Evolutionary conservation across 2,329 filamentous ascomycete species (phyloP), one percentile per base, ranked within the genome.

Genomic region (Pseudohalonectria lignicola): DNA sequence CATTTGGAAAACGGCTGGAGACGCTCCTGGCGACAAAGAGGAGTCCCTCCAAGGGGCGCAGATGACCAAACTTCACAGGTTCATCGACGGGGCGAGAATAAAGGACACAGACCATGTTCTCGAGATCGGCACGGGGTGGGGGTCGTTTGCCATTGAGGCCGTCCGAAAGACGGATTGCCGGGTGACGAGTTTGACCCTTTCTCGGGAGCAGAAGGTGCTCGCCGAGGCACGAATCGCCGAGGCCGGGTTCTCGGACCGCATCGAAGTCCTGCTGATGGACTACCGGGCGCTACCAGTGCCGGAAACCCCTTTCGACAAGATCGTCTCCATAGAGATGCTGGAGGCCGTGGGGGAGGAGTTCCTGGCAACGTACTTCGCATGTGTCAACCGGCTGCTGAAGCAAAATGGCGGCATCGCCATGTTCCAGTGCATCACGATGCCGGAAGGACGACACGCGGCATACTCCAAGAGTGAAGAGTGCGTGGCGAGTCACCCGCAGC

Each of bases 361-460:
- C 47, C 56, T 86, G 23, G 63, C 67, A 16, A 79, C 71, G 2
- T 86, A 85, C 51, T 86, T 86, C 51, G 59, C 63, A 15, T 74
- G 71, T 45, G 65, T 86, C 36, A 63, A 84, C 47, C 62, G 63
- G 40, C 54, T 84, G 23, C 55, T 86, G 31, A 84, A 86, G 55
- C 67, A 65, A 34, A 66, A 79, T 13, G 76, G 75, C 3, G 76
- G 79, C 1, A 71, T 84, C 31, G 79, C 75, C 6, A 73, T 81
- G 34, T 83, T 86, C 55, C 82, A 86, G 54, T 84, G 80, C 56
- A 86, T 85, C 50, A 86, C 82, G 2, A 85, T 85, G 71, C 80
- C 80, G 0, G 79, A 86, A 50, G 62, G 68, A 29, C 67, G 79
- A 37, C 79, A 83, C 51, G 73, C 76, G 44, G 71, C 69, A 7